phyloP scores from a whole-genome alignment of 2,329 filamentous ascomycete genomes.

The Dothistroma pini region DNA sequence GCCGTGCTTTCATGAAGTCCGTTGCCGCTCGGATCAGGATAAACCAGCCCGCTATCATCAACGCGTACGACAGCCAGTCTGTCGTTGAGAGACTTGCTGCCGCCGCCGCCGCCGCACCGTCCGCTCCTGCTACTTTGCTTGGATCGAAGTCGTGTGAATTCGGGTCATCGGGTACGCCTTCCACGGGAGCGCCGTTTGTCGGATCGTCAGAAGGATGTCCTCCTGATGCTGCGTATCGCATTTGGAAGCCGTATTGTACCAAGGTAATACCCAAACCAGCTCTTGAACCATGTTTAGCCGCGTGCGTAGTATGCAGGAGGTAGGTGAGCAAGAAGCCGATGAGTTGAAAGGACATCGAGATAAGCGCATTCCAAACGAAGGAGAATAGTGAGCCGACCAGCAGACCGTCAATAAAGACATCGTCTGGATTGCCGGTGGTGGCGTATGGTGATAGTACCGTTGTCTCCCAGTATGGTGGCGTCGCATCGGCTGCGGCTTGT shows the following conservation, averaged over 20 bases:
- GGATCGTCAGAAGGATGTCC: constrained; percentile 19
- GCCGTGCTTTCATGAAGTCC: constrained; percentile 80
- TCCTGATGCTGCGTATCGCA: constrained; percentile 59
- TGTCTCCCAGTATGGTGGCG: constrained; percentile 98
- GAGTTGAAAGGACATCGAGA: constrained; percentile 94
- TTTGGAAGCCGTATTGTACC: constrained; percentile 94
- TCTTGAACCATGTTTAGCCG: constrained; percentile 94
- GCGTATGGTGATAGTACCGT: constrained; percentile 92
- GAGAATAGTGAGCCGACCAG: constrained; percentile 85
- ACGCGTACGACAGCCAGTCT: constrained; percentile 85
- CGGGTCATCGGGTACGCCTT: constrained; percentile 70
- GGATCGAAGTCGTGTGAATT: constrained; percentile 89
- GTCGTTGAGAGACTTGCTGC: constrained; percentile 61
- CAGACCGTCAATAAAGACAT: constrained; percentile 95
- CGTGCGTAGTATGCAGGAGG: constrained; percentile 94
- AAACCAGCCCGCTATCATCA: constrained; percentile 99
- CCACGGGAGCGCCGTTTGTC: constrained; percentile 19
- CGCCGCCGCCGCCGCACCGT: constrained; percentile 31
- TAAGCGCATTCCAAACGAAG: constrained; percentile 91
- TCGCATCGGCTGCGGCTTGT: constrained; percentile 93
- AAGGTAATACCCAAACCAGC: constrained; percentile 92
- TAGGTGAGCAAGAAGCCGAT: constrained; percentile 98
- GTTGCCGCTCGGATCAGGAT: constrained; percentile 91
- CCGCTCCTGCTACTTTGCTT: constrained; percentile 55
- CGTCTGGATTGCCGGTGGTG: constrained; percentile 79